Conservation (phyloP, 257 asterid species). For the Sherardia arvensis region DNA sequence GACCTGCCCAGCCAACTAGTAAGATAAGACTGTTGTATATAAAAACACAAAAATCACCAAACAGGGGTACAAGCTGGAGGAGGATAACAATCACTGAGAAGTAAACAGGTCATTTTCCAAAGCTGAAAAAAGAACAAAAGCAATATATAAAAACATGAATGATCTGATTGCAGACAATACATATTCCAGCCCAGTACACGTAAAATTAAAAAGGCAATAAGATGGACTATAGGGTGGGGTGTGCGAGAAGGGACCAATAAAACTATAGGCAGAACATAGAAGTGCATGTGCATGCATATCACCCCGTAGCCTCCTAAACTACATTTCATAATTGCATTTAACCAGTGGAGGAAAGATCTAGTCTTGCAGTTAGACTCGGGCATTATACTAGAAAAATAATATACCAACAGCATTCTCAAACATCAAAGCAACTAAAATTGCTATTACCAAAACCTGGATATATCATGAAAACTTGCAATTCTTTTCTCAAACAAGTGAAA, state of each 20-base stretch:
- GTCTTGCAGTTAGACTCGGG: background rate
- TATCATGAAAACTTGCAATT: background rate
- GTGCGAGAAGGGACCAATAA: background rate
- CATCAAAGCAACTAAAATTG: background rate
- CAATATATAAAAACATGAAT: background rate
- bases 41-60: background rate
- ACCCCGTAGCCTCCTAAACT: background rate
- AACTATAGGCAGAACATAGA: background rate
- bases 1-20: conserved; percentile 45
- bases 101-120: background rate
- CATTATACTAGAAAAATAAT: background rate
- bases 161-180: background rate
- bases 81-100: conserved; percentile 1
- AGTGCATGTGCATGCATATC: background rate
- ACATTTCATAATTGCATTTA: background rate
- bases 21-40: conserved; percentile 10
- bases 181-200: background rate
- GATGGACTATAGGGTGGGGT: background rate
- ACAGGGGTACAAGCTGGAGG: background rate
- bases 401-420: background rate
- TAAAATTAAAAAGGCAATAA: background rate
- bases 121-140: background rate
- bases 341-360: background rate
- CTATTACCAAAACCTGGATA: background rate
- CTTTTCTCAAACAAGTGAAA: conserved; percentile 8